Conservation (phyloP, 768 basidiomycete species). For the Collybia mongolica region DNA sequence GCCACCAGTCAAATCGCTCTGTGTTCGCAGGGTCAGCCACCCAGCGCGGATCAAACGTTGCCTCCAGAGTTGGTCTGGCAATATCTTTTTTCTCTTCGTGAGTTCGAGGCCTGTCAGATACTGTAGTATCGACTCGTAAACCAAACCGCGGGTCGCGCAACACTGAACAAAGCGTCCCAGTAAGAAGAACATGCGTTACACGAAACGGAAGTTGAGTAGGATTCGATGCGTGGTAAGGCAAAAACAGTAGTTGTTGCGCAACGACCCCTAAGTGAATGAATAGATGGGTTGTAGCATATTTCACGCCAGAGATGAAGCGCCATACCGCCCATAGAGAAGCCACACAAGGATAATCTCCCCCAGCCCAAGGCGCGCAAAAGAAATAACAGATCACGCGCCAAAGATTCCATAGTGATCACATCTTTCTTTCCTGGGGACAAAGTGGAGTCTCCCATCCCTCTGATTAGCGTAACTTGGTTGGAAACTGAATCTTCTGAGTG, state of each 20-base stretch:
- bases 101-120: conserved; percentile 17
- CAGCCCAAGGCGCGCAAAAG: conserved; percentile 34
- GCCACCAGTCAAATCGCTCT: conserved; percentile 21
- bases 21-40: conserved; percentile 25
- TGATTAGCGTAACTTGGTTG: conserved; percentile 7
- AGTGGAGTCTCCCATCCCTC: conserved; percentile 48
- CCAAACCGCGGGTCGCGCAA: conserved; percentile 23
- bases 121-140: conserved; percentile 15
- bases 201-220: conserved; percentile 37
- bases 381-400: conserved; percentile 41
- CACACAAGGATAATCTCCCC: conserved; percentile 41
- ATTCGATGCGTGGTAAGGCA: conserved; percentile 34
- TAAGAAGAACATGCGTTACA: conserved; percentile 39
- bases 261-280: conserved; percentile 30
- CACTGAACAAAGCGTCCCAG: conserved; percentile 26
- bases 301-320: not conserved
- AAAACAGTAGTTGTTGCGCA: conserved; percentile 43
- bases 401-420: conserved; percentile 39
- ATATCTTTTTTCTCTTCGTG: conserved; percentile 28
- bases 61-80: conserved; percentile 24
- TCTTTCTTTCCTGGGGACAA: conserved; percentile 29
- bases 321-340: conserved; percentile 53
- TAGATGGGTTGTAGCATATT: not conserved
- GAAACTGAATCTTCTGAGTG: not conserved
- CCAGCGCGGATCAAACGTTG: conserved; percentile 34